Conservation (phyloP, 768 basidiomycete genomes). For the Phylloporus rhodoxanthus region DNA sequence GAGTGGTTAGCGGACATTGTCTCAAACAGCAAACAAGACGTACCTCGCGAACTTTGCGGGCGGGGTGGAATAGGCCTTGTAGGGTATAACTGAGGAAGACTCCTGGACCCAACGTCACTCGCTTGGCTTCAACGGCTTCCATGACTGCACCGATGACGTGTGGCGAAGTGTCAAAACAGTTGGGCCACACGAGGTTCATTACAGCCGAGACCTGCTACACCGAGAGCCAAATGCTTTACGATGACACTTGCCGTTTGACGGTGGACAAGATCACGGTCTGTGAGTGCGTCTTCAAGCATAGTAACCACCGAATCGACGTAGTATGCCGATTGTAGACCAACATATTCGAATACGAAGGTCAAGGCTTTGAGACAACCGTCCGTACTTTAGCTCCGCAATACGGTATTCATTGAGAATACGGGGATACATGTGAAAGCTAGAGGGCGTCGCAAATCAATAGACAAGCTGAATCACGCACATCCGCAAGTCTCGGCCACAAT, state of each 20-base stretch:
- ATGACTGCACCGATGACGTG: constrained; percentile 98
- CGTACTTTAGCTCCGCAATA: constrained; percentile 98
- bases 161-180: constrained; percentile 96
- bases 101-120: constrained; percentile 91
- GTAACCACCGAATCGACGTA: constrained; percentile 97
- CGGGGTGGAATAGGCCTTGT: constrained; percentile 96
- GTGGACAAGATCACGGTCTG: constrained; percentile 96
- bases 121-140: constrained; percentile 98
- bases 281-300: constrained; percentile 96
- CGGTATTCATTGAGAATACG: constrained; percentile 98
- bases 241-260: constrained; percentile 97
- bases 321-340: constrained; percentile 93
- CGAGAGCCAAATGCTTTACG: constrained; percentile 95
- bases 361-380: constrained; percentile 98
- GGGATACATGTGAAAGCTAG: constrained; percentile 96
- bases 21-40: constrained; percentile 14
- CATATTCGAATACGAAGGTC: constrained; percentile 99
- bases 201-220: constrained; percentile 93
- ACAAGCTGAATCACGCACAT: constrained; percentile 32
- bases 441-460: neutral
- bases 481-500: constrained; percentile 94
- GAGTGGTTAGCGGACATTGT: neutral
- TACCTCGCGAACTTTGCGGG: constrained; percentile 93
- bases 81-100: constrained; percentile 87
- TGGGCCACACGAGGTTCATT: constrained; percentile 99